phyloP scores from a whole-genome alignment of 441 rosid genomes.

The Mallotus repandus region DNA sequence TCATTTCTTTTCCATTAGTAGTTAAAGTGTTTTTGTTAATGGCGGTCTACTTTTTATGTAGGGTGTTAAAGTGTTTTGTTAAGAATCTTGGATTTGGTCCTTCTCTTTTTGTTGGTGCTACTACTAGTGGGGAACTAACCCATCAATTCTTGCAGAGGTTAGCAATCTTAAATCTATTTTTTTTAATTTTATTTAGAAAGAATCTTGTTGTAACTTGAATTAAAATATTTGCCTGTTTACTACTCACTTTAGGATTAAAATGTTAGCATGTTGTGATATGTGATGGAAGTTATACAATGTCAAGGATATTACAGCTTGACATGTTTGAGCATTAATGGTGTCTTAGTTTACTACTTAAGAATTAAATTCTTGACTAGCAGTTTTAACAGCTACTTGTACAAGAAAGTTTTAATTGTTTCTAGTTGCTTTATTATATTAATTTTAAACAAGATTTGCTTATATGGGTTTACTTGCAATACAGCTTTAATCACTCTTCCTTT shows the following conservation, averaged over 20 bases:
- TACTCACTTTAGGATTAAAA: no score
- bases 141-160: slow-evolving; percentile 66
- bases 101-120: slow-evolving; percentile 79
- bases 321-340: background rate
- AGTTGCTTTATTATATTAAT: background rate
- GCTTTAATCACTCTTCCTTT: background rate
- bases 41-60: slow-evolving; percentile 35
- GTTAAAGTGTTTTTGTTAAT: slow-evolving; percentile 11
- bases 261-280: background rate
- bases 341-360: no score
- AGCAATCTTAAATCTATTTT: background rate
- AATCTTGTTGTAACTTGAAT: background rate
- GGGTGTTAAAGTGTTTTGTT: no score
- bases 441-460: no score
- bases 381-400: background rate
- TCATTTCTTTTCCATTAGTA: slow-evolving; percentile 14
- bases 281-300: background rate
- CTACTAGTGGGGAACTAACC: slow-evolving; percentile 88
- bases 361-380: background rate
- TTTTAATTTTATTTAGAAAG: background rate
- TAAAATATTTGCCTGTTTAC: no score
- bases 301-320: background rate
- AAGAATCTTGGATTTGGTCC: slow-evolving; percentile 86
- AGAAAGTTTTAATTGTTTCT: background rate
- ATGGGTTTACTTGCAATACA: background rate